Evolutionary conservation across 768 basidiomycete species (phyloP).

Genomic region (Agaricus subrufescens): DNA sequence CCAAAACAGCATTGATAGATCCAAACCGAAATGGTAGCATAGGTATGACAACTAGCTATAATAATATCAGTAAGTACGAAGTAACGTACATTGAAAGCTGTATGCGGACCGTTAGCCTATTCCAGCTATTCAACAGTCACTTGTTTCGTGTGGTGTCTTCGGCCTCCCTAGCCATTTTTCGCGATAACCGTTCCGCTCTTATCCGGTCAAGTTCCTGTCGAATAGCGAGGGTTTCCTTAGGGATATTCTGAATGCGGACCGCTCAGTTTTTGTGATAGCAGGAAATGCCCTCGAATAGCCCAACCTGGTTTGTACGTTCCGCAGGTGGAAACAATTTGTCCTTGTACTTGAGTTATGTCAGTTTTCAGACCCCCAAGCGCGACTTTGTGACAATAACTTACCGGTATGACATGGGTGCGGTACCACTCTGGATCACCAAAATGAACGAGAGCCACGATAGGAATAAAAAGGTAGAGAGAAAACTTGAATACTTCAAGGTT

Average conservation of each 20-base stretch:
- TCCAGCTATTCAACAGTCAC: constrained; percentile 3
- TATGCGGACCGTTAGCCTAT: too few species aligned
- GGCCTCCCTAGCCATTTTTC: constrained; percentile 39
- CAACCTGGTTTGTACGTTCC: constrained; percentile 50
- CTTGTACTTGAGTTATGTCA: constrained; percentile 48
- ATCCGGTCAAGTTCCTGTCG: constrained; percentile 70
- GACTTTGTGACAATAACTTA: constrained; percentile 23
- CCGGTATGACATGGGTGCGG: constrained; percentile 68
- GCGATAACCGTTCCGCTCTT: constrained; percentile 51
- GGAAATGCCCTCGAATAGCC: neutral
- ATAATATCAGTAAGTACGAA: neutral
- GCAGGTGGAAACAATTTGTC: constrained; percentile 65
- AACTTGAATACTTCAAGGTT: constrained; percentile 92
- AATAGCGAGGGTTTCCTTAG: constrained; percentile 60
- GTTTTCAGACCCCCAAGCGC: neutral
- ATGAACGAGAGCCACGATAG: constrained; percentile 73
- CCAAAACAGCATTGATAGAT: constrained; percentile 8
- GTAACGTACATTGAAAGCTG: too few species aligned
- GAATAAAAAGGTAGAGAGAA: constrained; percentile 79
- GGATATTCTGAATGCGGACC: constrained; percentile 41
- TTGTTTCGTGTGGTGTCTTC: constrained; percentile 21
- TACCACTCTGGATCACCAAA: constrained; percentile 92
- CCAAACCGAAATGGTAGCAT: neutral
- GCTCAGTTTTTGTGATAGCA: neutral
- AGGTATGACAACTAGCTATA: neutral